Evolutionary conservation across 108 stramenopile species (phyloP).

Genomic region (Cylindrotheca closterium): DNA sequence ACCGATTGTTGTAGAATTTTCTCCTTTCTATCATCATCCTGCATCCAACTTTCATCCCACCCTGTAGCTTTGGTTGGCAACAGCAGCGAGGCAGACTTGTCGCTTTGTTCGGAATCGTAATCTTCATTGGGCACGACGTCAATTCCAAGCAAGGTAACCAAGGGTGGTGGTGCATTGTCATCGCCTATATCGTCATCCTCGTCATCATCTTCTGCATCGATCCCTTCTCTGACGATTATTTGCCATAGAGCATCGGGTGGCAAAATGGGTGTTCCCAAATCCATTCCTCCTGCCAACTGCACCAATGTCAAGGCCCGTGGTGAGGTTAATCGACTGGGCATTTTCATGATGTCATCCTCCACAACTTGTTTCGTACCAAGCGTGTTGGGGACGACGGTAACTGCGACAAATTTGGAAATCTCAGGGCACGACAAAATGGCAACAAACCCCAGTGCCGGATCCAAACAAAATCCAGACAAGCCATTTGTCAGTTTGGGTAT

Average conservation of each 20-base stretch:
- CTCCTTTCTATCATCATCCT: slow-evolving; percentile 17
- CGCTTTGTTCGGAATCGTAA: slow-evolving; percentile 1
- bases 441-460: slow-evolving; percentile 28
- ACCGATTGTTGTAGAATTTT: slow-evolving; percentile 6
- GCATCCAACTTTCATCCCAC: too few relatives aligned
- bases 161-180: neutral
- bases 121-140: slow-evolving; percentile 8
- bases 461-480: slow-evolving; percentile 26
- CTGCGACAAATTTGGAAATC: neutral
- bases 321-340: slow-evolving; percentile 13
- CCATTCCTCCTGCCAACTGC: slow-evolving; percentile 36
- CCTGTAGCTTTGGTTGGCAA: too few relatives aligned
- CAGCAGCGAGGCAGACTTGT: neutral
- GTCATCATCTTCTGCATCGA: slow-evolving; percentile 9
- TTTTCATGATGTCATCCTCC: slow-evolving; percentile 22
- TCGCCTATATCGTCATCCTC: neutral
- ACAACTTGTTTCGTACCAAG: slow-evolving; percentile 2
- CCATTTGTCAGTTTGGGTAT: slow-evolving; percentile 7
- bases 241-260: slow-evolving; percentile 24
- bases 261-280: slow-evolving; percentile 31
- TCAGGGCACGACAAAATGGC: slow-evolving; percentile 11
- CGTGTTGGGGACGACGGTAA: neutral
- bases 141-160: slow-evolving; percentile 5
- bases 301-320: slow-evolving; percentile 29
- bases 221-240: slow-evolving; percentile 11